Evolutionary conservation across 768 basidiomycete genomes (phyloP).

Genomic region (Pleurotus cornucopiae): DNA sequence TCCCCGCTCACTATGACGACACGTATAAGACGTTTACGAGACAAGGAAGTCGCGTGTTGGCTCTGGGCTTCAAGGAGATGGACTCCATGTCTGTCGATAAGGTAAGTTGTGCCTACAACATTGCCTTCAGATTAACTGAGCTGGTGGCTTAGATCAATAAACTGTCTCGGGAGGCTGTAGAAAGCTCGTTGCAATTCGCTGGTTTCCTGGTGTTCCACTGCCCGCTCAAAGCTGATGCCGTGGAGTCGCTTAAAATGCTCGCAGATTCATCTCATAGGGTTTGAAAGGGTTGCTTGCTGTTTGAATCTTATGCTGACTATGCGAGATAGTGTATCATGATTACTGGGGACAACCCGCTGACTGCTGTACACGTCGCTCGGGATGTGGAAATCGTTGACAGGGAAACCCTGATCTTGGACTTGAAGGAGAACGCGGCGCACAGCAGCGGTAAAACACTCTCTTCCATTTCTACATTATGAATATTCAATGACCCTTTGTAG

Average conservation of each 20-base stretch:
- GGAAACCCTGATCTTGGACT: slow-evolving; percentile 88
- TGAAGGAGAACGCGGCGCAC: slow-evolving; percentile 73
- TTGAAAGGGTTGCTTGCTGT: slow-evolving; percentile 8
- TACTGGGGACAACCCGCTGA: slow-evolving; percentile 97
- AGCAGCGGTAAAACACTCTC: slow-evolving; percentile 55
- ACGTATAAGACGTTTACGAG: slow-evolving; percentile 95
- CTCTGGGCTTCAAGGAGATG: slow-evolving; percentile 85
- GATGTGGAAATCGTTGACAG: slow-evolving; percentile 98
- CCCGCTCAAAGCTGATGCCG: slow-evolving; percentile 90
- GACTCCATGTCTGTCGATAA: slow-evolving; percentile 66
- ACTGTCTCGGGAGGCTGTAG: slow-evolving; percentile 75
- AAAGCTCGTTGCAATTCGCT: slow-evolving; percentile 76
- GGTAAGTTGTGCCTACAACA: slow-evolving; percentile 36
- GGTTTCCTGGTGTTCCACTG: slow-evolving; percentile 99
- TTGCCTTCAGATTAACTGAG: too few relatives aligned
- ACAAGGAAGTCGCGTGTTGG: slow-evolving; percentile 89
- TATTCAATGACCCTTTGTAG: slow-evolving; percentile 28
- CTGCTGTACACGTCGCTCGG: slow-evolving; percentile 91
- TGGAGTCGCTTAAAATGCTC: slow-evolving; percentile 88
- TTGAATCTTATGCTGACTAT: too few relatives aligned
- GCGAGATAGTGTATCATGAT: slow-evolving; percentile 89
- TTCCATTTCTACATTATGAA: background rate
- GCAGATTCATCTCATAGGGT: slow-evolving; percentile 96
- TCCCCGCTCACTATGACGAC: slow-evolving; percentile 85
- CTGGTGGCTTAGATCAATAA: slow-evolving; percentile 71